These are phyloP conservation scores for Angomonas desouzai DNA, from an alignment of 208 protist genomes.

Conservation along the genomic window DNA sequence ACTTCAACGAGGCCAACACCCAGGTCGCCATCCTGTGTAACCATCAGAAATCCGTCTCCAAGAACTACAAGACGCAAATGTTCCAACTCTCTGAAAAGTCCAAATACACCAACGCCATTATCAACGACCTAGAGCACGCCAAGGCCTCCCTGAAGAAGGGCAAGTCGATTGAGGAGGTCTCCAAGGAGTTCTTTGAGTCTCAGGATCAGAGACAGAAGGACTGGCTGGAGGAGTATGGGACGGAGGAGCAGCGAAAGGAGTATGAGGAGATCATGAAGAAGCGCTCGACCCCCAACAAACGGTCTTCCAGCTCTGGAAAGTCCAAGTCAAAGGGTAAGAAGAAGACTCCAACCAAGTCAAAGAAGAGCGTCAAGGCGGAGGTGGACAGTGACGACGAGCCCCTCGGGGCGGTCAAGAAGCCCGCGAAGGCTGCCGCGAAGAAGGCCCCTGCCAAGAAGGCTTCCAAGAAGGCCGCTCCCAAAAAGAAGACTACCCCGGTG, in stretches of 20 bases:
- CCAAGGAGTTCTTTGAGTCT: constrained; percentile 81
- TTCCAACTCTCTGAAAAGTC: constrained; percentile 78
- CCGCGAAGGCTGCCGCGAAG: constrained; percentile 16
- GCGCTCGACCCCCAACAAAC: constrained; percentile 33
- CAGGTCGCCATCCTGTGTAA: constrained; percentile 99
- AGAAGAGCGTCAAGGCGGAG: constrained; percentile 42
- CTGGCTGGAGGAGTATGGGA: constrained; percentile 87
- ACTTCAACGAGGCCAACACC: constrained; percentile 98
- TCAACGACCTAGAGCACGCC: constrained; percentile 79
- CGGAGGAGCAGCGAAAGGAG: constrained; percentile 85
- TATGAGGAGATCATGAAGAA: constrained; percentile 77
- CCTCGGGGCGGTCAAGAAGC: background rate
- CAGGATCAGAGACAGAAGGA: constrained; percentile 86
- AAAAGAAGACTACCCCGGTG: constrained; percentile 19
- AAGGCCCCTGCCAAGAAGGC: constrained; percentile 36
- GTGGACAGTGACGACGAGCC: constrained; percentile 21
- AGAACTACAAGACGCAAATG: constrained; percentile 80
- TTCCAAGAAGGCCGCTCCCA: constrained; percentile 24
- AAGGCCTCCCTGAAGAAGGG: constrained; percentile 47
- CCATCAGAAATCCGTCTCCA: constrained; percentile 97
- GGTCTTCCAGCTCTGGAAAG: constrained; percentile 19
- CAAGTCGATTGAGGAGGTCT: constrained; percentile 60
- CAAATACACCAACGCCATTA: constrained; percentile 62
- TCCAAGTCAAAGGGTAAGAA: constrained; percentile 24
- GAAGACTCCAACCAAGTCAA: constrained; percentile 28